Conservation (phyloP, 2,329 filamentous ascomycete species). For the Aspergillus awamori region DNA sequence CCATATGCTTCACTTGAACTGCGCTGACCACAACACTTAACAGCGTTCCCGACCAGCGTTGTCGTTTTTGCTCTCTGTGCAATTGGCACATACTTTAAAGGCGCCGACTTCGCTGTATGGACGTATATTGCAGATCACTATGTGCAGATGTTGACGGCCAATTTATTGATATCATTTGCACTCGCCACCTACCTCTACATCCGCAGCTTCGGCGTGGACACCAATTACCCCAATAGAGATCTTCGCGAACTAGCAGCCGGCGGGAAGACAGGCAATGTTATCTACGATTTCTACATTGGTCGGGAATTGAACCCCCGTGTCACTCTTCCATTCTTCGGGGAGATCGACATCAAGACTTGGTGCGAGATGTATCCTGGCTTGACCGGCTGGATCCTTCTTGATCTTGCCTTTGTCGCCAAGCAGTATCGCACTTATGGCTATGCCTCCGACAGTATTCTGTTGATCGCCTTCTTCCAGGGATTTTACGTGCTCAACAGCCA, state of each 20-base stretch:
- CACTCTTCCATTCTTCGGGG: conserved; percentile 50
- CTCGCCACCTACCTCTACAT: conserved; percentile 78
- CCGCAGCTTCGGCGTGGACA: conserved; percentile 70
- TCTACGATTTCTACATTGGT: conserved; percentile 95
- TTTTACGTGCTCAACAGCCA: conserved; percentile 80
- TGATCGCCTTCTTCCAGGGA: conserved; percentile 73
- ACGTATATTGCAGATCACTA: conserved; percentile 89
- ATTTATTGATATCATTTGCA: conserved; percentile 71
- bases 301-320: conserved; percentile 88
- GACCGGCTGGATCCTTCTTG: conserved; percentile 80
- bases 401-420: conserved; percentile 77
- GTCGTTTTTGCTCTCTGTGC: conserved; percentile 67
- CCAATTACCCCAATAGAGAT: conserved; percentile 62
- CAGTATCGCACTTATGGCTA: conserved; percentile 82
- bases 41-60: conserved; percentile 72
- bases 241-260: conserved; percentile 77
- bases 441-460: conserved; percentile 79
- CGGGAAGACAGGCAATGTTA: conserved; percentile 74
- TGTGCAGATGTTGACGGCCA: conserved; percentile 77
- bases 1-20: background rate
- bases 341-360: conserved; percentile 85
- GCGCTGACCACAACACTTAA: conserved; percentile 5
- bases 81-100: conserved; percentile 72
- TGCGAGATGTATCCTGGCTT: conserved; percentile 85
- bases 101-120: conserved; percentile 81